Conservation (phyloP, 129 eudicot species). For the Pulicaria dysenterica region DNA sequence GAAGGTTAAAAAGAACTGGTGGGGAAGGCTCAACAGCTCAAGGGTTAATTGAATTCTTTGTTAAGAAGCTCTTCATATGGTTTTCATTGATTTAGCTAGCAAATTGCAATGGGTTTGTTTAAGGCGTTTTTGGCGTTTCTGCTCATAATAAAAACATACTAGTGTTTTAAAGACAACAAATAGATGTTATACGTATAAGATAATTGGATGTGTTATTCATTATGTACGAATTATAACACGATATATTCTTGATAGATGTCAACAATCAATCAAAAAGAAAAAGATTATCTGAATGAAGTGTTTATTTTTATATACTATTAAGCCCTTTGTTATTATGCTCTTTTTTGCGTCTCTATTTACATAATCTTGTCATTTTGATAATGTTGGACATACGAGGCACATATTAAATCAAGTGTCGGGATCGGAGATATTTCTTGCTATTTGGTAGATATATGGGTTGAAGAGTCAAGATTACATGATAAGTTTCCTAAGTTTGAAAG, state of each 20-base stretch:
- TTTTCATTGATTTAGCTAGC: conserved; percentile 24
- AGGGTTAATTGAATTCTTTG: conserved; percentile 41
- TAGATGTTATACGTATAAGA: neutral
- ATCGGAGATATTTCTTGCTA: too few species aligned
- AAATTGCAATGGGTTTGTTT: neutral
- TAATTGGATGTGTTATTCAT: neutral
- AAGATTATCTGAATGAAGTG: neutral
- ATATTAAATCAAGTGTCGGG: too few species aligned
- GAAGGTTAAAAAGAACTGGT: conserved; percentile 73
- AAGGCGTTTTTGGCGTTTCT: conserved; percentile 17
- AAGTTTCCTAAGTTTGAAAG: too few species aligned
- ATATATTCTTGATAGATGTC: neutral
- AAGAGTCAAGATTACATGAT: too few species aligned
- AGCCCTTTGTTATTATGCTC: neutral
- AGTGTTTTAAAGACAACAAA: neutral
- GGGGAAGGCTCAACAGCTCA: conserved; percentile 78
- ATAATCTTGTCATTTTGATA: neutral
- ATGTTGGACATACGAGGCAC: too few species aligned
- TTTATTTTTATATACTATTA: conserved; percentile 6
- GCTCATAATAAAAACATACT: neutral
- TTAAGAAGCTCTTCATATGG: neutral
- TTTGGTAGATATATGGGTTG: too few species aligned
- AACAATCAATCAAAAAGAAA: neutral
- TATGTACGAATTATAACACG: neutral
- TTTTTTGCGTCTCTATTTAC: too few species aligned